These are phyloP conservation scores for Tylopilus balloui DNA, from an alignment of 768 basidiomycete species.

Conservation along the genomic window DNA sequence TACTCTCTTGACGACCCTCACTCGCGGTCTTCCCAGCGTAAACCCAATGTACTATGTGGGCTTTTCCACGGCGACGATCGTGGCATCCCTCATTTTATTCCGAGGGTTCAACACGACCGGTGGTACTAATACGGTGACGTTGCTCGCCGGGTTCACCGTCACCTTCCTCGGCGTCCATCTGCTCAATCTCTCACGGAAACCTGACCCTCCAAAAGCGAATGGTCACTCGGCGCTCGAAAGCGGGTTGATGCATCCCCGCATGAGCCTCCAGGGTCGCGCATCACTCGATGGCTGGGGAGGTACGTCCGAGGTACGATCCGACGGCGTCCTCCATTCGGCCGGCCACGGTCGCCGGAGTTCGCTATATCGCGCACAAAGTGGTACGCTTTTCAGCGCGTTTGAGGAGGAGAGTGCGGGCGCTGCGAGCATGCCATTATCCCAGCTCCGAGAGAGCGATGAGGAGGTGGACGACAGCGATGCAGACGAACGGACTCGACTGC, in stretches of 20 bases:
- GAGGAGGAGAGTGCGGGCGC: constrained; percentile 38
- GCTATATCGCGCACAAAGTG: constrained; percentile 59
- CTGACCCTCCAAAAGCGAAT: constrained; percentile 42
- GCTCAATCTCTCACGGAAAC: constrained; percentile 71
- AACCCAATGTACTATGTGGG: constrained; percentile 98
- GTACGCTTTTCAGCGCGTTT: constrained; percentile 73
- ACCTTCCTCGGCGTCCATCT: constrained; percentile 98
- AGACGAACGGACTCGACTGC: constrained; percentile 40
- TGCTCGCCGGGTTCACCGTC: constrained; percentile 84
- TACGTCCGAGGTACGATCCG: constrained; percentile 29
- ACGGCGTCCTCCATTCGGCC: constrained; percentile 25
- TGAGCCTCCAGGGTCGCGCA: constrained; percentile 75
- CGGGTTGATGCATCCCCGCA: constrained; percentile 70
- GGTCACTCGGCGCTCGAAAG: constrained; percentile 56
- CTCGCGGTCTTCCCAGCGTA: constrained; percentile 49
- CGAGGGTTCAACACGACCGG: constrained; percentile 93
- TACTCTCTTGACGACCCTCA: neutral
- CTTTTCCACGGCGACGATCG: constrained; percentile 89
- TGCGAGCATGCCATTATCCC: constrained; percentile 48
- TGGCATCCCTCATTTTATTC: constrained; percentile 94
- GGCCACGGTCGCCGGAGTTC: constrained; percentile 64
- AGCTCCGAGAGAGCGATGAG: constrained; percentile 64
- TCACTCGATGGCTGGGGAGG: constrained; percentile 75
- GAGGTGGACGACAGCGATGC: constrained; percentile 42
- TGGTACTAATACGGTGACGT: constrained; percentile 76